Evolutionary conservation across 345 rosid species (phyloP).

Genomic region (Excoecaria cochinchinensis): DNA sequence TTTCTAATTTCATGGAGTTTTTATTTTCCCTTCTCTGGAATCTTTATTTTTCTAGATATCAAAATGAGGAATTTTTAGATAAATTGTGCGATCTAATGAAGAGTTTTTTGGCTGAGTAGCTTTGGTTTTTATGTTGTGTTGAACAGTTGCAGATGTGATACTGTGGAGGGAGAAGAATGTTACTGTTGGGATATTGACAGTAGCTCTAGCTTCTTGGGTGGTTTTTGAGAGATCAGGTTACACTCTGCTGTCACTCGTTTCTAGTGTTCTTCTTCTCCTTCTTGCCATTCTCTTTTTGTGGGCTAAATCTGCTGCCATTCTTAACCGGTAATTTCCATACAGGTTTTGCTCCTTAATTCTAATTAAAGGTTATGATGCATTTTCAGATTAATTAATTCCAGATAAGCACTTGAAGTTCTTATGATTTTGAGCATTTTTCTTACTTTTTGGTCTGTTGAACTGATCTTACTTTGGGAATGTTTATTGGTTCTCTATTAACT

Average conservation of each 20-base stretch:
- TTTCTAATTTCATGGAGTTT: background rate
- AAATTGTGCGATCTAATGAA: background rate
- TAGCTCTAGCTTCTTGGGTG: slow-evolving; percentile 75
- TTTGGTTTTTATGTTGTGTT: slow-evolving; percentile 10
- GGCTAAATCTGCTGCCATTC: slow-evolving; percentile 96
- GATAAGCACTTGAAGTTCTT: background rate
- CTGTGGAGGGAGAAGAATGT: slow-evolving; percentile 75
- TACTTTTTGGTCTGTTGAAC: too few species aligned
- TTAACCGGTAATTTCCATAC: slow-evolving; percentile 57
- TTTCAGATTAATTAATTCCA: background rate
- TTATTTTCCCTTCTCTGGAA: background rate
- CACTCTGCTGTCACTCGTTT: slow-evolving; percentile 75
- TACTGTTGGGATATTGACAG: slow-evolving; percentile 61
- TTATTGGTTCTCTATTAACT: too few species aligned
- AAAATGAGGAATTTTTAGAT: background rate
- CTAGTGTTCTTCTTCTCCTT: slow-evolving; percentile 88
- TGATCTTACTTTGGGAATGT: too few species aligned
- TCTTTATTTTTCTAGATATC: background rate
- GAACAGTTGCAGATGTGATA: slow-evolving; percentile 86
- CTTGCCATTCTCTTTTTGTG: slow-evolving; percentile 72
- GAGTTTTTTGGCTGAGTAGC: background rate
- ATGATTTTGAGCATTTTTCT: background rate
- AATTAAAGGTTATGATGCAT: slow-evolving; percentile 2
- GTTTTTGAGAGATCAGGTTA: slow-evolving; percentile 86
- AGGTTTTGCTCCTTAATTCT: slow-evolving; percentile 5